Evolutionary conservation across 2,329 filamentous ascomycete genomes (phyloP).

Genomic region (Fusarium cyanostomum): DNA sequence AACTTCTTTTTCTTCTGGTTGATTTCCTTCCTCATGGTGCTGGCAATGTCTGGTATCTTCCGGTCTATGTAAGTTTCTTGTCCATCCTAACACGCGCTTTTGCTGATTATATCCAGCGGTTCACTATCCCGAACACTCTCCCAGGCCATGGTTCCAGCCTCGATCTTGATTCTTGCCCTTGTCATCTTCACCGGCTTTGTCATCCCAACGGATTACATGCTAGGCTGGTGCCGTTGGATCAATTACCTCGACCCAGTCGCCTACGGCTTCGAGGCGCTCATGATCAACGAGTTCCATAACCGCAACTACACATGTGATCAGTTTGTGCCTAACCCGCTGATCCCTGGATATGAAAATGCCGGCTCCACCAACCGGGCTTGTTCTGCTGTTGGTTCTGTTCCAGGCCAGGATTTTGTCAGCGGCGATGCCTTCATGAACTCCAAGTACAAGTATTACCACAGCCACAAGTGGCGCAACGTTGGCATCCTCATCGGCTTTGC

Average conservation of each 20-base stretch:
- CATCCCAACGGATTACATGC: conserved; percentile 58
- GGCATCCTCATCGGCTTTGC: conserved; percentile 65
- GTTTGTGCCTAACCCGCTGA: conserved; percentile 40
- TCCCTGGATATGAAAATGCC: conserved; percentile 44
- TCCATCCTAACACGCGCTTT: rapidly evolving
- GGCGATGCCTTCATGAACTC: conserved; percentile 59
- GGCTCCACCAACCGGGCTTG: conserved; percentile 53
- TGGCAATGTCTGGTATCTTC: conserved; percentile 74
- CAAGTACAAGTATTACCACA: conserved; percentile 57
- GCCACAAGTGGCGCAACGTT: conserved; percentile 65
- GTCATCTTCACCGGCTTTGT: conserved; percentile 61
- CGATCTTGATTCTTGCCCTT: conserved; percentile 49
- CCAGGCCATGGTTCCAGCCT: conserved; percentile 55
- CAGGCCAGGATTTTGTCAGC: conserved; percentile 55
- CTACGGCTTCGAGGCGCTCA: conserved; percentile 72
- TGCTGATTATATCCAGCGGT: conserved; percentile 27
- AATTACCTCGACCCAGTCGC: conserved; percentile 72
- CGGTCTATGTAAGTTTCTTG: conserved; percentile 42
- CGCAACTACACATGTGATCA: conserved; percentile 41
- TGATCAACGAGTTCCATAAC: conserved; percentile 71
- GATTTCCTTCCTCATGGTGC: conserved; percentile 60
- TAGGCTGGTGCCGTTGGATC: conserved; percentile 75
- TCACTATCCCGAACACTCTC: conserved; percentile 63
- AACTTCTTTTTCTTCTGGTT: conserved; percentile 59
- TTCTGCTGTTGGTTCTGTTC: conserved; percentile 56